A percentile compares a stretch with the other conserved stretches of the same genome.
Evolutionary conservation across 192 early-diverging fungal genomes (phyloP).

Genomic region (Backusella tuberculispora): DNA sequence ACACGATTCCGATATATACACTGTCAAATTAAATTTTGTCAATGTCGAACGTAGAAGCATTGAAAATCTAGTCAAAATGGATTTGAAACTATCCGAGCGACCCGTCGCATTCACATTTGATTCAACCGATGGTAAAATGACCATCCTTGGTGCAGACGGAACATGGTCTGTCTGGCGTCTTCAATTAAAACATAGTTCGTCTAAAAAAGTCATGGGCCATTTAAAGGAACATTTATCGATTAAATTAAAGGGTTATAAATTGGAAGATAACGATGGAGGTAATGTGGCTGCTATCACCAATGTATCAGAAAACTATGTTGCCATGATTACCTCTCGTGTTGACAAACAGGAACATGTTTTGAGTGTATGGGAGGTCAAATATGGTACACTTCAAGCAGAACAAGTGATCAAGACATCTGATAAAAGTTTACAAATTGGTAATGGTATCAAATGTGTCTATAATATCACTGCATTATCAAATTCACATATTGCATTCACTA

Average conservation of each 20-base stretch:
- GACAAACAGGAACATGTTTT: slow-evolving; percentile 44
- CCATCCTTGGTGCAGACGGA: slow-evolving; percentile 22
- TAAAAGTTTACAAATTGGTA: not conserved
- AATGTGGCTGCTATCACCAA: slow-evolving; percentile 26
- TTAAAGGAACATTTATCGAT: slow-evolving; percentile 19
- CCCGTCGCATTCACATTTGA: slow-evolving; percentile 33
- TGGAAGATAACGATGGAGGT: slow-evolving; percentile 20
- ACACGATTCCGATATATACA: slow-evolving; percentile 6
- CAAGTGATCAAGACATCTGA: slow-evolving; percentile 20
- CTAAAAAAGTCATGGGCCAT: slow-evolving; percentile 30
- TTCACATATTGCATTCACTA: slow-evolving; percentile 46
- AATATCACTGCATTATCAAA: slow-evolving; percentile 43
- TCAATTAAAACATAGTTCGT: slow-evolving; percentile 29
- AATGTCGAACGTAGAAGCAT: slow-evolving; percentile 52
- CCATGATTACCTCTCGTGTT: slow-evolving; percentile 37
- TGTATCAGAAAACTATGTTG: slow-evolving; percentile 52
- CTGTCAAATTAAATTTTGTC: slow-evolving; percentile 43
- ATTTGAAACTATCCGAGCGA: slow-evolving; percentile 29
- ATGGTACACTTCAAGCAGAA: slow-evolving; percentile 56
- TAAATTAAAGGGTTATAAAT: slow-evolving; percentile 21
- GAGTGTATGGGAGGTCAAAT: slow-evolving; percentile 56
- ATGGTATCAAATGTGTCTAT: not conserved
- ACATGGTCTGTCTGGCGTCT: slow-evolving; percentile 38
- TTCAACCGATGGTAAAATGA: slow-evolving; percentile 24
- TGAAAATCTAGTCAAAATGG: slow-evolving; percentile 40